Conservation (phyloP, 2,329 filamentous ascomycete genomes). For the Fusarium luffae region DNA sequence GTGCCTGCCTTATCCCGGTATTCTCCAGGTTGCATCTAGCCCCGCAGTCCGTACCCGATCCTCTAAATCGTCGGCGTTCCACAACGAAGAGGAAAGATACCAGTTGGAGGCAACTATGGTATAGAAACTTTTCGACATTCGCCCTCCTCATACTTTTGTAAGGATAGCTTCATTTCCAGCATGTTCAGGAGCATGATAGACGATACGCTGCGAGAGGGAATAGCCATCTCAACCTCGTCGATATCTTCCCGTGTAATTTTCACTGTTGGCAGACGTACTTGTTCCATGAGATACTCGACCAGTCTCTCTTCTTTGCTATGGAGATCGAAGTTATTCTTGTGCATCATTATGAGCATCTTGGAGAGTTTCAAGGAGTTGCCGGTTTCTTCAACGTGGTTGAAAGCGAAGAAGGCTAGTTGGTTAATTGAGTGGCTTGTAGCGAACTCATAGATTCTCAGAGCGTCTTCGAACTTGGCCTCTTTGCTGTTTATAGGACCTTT, state of each 20-base stretch:
- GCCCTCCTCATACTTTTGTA: not conserved
- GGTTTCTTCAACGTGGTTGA: not conserved
- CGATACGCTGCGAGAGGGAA: not conserved
- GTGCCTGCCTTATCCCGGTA: accelerated
- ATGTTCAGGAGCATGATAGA: not conserved
- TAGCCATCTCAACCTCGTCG: not conserved
- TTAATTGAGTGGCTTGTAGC: not conserved
- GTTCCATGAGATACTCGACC: not conserved
- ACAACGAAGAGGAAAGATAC: not conserved
- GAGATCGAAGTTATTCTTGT: not conserved
- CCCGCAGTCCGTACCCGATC: not conserved
- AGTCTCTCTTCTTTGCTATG: not conserved
- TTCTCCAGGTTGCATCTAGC: not conserved
- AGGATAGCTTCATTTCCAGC: not conserved
- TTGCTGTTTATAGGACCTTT: too few relatives aligned
- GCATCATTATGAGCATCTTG: not conserved
- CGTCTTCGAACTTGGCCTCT: not conserved
- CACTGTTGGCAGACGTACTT: not conserved
- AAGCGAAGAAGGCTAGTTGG: not conserved
- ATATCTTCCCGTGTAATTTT: not conserved
- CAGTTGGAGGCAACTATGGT: not conserved
- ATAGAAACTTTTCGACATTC: not conserved
- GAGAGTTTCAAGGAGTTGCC: not conserved
- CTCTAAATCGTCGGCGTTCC: not conserved
- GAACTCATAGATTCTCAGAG: not conserved